phyloP scores from a whole-genome alignment of 305 asterid genomes.

The Fraxinus greggii region DNA sequence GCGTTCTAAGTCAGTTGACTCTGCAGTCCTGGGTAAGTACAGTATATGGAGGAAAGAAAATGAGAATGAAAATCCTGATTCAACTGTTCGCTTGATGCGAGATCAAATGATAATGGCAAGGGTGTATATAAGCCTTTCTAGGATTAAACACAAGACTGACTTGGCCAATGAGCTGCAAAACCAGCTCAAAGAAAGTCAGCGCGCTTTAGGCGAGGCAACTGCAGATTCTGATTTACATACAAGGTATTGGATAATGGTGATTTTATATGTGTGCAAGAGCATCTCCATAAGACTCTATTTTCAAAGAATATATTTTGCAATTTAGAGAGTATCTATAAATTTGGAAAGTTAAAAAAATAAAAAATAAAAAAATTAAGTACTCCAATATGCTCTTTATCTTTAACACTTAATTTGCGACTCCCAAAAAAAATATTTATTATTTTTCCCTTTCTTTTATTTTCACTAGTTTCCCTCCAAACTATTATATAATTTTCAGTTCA shows the following conservation, averaged over 20 bases:
- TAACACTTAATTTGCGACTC: neutral
- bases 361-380: neutral
- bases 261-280: neutral
- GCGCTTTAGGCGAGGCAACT: slow-evolving; percentile 80
- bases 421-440: neutral
- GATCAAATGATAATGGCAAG: slow-evolving; percentile 99
- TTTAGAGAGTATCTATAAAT: neutral
- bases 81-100: slow-evolving; percentile 86
- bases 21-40: slow-evolving; percentile 94
- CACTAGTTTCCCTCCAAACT: neutral
- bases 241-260: slow-evolving; percentile 46
- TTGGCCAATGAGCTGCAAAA: slow-evolving; percentile 77
- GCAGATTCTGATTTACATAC: slow-evolving; percentile 77
- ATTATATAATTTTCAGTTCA: no score
- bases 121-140: slow-evolving; percentile 87
- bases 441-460: neutral
- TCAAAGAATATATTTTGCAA: neutral
- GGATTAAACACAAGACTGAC: slow-evolving; percentile 67
- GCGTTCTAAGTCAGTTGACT: slow-evolving; percentile 92
- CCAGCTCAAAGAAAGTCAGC: slow-evolving; percentile 94
- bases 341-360: no score
- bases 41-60: slow-evolving; percentile 96
- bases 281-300: neutral
- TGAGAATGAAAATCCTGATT: slow-evolving; percentile 87
- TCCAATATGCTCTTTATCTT: neutral